Conservation (phyloP, 2,329 filamentous ascomycete genomes). For the Aspergillus jensenii region DNA sequence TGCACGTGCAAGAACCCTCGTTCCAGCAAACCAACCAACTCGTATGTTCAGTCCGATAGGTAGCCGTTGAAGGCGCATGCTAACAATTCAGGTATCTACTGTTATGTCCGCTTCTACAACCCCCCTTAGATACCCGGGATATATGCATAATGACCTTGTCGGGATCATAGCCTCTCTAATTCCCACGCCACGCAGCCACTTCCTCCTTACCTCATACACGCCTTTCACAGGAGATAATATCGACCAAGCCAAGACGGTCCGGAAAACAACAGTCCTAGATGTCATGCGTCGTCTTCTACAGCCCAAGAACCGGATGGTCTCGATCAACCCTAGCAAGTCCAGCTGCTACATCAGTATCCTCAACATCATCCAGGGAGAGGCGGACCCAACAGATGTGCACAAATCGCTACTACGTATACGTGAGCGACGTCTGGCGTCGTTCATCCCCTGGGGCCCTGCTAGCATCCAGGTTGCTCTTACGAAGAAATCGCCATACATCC, state of each 20-base stretch:
- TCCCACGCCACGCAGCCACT: conserved; percentile 93
- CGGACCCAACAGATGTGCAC: conserved; percentile 95
- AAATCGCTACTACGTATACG: conserved; percentile 96
- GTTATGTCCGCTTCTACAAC: conserved; percentile 99
- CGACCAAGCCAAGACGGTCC: conserved; percentile 94
- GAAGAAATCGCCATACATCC: conserved; percentile 93
- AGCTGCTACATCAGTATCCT: conserved; percentile 99
- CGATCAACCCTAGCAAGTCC: conserved; percentile 89
- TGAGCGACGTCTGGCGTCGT: conserved; percentile 88
- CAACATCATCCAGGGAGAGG: conserved; percentile 98
- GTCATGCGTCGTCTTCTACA: conserved; percentile 95
- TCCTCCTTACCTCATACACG: conserved; percentile 97
- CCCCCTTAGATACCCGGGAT: conserved; percentile 92
- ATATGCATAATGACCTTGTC: conserved; percentile 99
- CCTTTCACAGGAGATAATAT: conserved; percentile 96
- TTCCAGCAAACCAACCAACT: conserved; percentile 98
- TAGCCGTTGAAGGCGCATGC: neutral
- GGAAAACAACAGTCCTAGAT: conserved; percentile 95
- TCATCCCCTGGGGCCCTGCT: conserved; percentile 97
- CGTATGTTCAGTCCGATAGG: conserved; percentile 47
- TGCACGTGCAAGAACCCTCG: conserved; percentile 93
- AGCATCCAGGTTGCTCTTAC: conserved; percentile 97
- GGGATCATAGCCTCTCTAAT: conserved; percentile 96
- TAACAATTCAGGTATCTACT: conserved; percentile 66
- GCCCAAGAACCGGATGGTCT: conserved; percentile 99